phyloP scores from a whole-genome alignment of 176 grass and related monocot genomes.

The Oryza meyeriana region DNA sequence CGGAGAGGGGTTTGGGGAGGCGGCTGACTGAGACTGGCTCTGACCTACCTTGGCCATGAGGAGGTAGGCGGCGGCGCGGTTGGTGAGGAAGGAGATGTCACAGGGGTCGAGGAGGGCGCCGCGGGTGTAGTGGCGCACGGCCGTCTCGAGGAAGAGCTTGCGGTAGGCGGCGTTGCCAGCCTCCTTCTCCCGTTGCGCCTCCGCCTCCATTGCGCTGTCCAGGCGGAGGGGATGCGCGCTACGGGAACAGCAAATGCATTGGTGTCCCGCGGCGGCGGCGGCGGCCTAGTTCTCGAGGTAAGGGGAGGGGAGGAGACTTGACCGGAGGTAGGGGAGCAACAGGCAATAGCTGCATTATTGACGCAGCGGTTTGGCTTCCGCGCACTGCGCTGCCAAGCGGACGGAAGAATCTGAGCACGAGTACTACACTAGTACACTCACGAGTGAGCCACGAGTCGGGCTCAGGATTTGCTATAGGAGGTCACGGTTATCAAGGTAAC shows the following conservation, averaged over 20 bases:
- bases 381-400: no score
- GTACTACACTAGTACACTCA: no score
- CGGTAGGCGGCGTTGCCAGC: conserved; percentile 20
- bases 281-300: not conserved
- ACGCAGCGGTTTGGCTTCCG: not conserved
- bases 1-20: not conserved
- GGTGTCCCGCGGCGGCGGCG: not conserved
- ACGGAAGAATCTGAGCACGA: no score
- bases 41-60: conserved; percentile 38
- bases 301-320: conserved; percentile 3
- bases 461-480: no score
- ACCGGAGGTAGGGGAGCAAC: not conserved
- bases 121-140: conserved; percentile 18
- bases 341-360: not conserved
- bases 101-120: conserved; percentile 31
- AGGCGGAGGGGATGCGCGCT: not conserved
- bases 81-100: conserved; percentile 56
- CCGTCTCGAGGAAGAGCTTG: conserved; percentile 12
- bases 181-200: conserved; percentile 19
- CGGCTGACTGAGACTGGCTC: not conserved
- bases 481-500: no score
- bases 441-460: no score
- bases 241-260: not conserved
- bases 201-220: conserved; percentile 11
- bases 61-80: conserved; percentile 56